Evolutionary conservation across 305 asterid genomes (phyloP).

Genomic region (Monarda citriodora): DNA sequence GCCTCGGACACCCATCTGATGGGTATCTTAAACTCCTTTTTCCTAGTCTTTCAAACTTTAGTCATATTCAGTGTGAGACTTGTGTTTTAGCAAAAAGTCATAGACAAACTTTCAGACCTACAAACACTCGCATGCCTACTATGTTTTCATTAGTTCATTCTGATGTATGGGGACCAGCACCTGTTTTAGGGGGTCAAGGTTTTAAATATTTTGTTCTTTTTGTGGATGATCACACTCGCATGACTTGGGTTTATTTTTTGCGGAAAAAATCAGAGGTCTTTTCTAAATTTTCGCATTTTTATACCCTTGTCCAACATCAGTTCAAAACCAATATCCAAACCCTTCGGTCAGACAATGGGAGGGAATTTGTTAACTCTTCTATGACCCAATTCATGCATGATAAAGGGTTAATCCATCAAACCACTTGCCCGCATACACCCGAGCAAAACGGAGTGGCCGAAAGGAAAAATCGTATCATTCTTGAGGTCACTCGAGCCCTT

Average conservation of each 20-base stretch:
- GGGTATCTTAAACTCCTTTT: not conserved
- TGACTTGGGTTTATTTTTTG: slow-evolving; percentile 13
- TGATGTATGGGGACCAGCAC: slow-evolving; percentile 14
- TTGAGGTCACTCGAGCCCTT: not conserved
- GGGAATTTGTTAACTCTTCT: not conserved
- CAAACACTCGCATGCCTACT: not conserved
- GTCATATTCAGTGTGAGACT: no score
- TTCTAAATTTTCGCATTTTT: not conserved
- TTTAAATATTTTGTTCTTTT: slow-evolving; percentile 4
- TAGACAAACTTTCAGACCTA: not conserved
- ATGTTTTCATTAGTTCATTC: slow-evolving; percentile 8
- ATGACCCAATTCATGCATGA: not conserved
- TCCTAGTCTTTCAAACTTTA: not conserved
- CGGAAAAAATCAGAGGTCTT: not conserved
- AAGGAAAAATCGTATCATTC: not conserved
- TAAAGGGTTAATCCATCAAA: not conserved
- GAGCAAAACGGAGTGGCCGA: not conserved
- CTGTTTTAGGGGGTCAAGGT: not conserved
- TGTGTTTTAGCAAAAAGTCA: slow-evolving; percentile 4
- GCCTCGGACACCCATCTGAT: not conserved
- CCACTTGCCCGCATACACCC: not conserved
- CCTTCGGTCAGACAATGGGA: not conserved
- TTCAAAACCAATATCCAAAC: not conserved
- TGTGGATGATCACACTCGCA: slow-evolving; percentile 8
- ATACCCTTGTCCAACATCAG: not conserved